Percentiles rank a stretch among this genome's conserved stretches.
These are phyloP conservation scores for Cucumis melo DNA, from an alignment of 306 rosid species.

Conservation along the genomic window DNA sequence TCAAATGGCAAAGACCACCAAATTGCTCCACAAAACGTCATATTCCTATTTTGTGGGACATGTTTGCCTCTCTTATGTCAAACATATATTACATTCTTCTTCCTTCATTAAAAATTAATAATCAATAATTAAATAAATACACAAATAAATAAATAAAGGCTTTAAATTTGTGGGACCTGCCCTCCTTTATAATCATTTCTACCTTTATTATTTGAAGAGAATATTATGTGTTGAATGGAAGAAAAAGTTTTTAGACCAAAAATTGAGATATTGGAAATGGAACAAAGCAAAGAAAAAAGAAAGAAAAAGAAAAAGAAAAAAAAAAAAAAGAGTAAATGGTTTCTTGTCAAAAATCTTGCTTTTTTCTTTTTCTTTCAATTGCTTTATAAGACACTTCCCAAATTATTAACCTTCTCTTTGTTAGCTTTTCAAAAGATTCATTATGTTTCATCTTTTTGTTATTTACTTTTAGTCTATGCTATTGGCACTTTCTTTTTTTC, in stretches of 20 bases:
- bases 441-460: conserved; percentile 53
- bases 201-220: conserved; percentile 56
- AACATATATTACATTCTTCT: conserved; percentile 4
- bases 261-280: conserved; percentile 31
- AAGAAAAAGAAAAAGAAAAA: too few species aligned
- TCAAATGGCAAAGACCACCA: background rate
- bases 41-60: conserved; percentile 32
- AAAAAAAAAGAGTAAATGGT: conserved; percentile 36
- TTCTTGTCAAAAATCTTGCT: conserved; percentile 68
- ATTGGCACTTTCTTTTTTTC: background rate
- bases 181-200: conserved; percentile 34
- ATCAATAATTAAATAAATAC: too few species aligned
- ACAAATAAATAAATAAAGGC: background rate
- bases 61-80: conserved; percentile 4
- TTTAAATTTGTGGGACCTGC: conserved; percentile 29
- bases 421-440: conserved; percentile 57
- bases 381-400: conserved; percentile 57
- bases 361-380: conserved; percentile 31
- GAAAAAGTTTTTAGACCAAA: conserved; percentile 40
- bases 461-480: conserved; percentile 13
- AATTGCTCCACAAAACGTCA: background rate
- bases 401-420: conserved; percentile 30
- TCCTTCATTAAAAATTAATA: background rate
- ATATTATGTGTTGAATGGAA: conserved; percentile 53
- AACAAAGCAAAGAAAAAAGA: conserved; percentile 33